phyloP scores from a whole-genome alignment of 345 rosid genomes.

The Salix brachista region DNA sequence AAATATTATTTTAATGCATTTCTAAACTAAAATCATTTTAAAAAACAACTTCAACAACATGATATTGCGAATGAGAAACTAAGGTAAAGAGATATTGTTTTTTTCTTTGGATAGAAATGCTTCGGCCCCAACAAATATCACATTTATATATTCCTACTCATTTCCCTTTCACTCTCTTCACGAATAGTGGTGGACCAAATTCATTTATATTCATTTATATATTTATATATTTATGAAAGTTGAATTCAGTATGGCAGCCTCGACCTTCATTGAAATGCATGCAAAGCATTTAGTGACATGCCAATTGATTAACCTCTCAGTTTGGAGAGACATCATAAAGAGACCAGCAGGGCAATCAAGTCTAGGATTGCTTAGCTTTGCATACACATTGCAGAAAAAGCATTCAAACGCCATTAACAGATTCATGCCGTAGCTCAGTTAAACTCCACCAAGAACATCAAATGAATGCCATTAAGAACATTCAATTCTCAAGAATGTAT shows the following conservation, averaged over 20 bases:
- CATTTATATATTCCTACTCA: not conserved
- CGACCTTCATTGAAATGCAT: slow-evolving; percentile 22
- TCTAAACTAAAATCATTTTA: no score
- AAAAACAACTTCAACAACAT: no score
- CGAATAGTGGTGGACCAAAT: not conserved
- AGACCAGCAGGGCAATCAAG: not conserved
- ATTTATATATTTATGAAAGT: not conserved
- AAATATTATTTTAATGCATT: no score
- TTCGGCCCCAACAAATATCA: no score
- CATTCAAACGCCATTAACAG: slow-evolving; percentile 29
- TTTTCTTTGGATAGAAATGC: no score
- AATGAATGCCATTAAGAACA: slow-evolving; percentile 20
- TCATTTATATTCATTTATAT: no score
- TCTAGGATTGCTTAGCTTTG: not conserved
- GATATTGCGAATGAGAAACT: no score
- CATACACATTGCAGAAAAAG: slow-evolving; percentile 3
- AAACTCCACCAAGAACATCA: slow-evolving; percentile 21
- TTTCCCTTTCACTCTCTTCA: not conserved
- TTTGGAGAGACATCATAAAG: not conserved
- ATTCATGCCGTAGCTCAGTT: slow-evolving; percentile 29
- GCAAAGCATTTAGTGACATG: slow-evolving; percentile 26
- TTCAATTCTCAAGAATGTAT: slow-evolving; percentile 14
- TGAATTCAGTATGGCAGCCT: slow-evolving; percentile 25
- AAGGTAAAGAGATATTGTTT: no score
- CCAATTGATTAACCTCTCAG: slow-evolving; percentile 24